A percentile compares a stretch with the other conserved stretches of the same genome.
These are phyloP conservation scores for Forsythia suspensa DNA, from an alignment of 257 asterid genomes.

Conservation along the genomic window DNA sequence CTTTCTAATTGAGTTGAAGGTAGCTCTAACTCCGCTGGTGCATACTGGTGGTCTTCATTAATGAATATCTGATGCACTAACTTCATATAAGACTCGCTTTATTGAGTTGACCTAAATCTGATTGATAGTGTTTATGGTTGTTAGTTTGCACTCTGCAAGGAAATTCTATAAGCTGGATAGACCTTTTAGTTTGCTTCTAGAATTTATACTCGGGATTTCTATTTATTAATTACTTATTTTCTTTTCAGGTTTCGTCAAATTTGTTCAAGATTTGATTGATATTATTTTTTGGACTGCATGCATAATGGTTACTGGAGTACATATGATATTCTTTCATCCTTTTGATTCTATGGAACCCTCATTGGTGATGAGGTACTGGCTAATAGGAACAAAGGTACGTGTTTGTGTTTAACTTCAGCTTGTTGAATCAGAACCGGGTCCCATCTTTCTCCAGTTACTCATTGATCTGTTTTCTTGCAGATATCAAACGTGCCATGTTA, in stretches of 20 bases:
- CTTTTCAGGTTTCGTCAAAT: conserved; percentile 72
- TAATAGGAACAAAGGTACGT: not conserved
- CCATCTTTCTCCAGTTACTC: not conserved
- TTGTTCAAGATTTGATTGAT: conserved; percentile 58
- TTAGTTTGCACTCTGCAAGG: conserved; percentile 4
- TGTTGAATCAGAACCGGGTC: not conserved
- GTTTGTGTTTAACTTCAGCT: not conserved
- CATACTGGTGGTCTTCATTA: not conserved
- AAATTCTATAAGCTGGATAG: not conserved
- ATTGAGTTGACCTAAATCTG: not conserved
- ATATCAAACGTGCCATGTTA: not conserved
- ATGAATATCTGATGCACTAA: not conserved
- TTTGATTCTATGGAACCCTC: not conserved
- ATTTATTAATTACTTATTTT: not conserved
- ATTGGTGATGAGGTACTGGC: not conserved
- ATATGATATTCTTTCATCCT: conserved; percentile 20
- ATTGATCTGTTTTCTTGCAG: not conserved
- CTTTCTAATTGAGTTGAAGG: not conserved
- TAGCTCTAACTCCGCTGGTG: not conserved
- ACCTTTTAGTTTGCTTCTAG: not conserved
- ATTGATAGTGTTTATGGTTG: not conserved
- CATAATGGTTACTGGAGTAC: not conserved
- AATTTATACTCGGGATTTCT: not conserved
- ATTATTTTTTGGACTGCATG: conserved; percentile 4
- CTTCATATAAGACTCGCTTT: not conserved